These are phyloP conservation scores for Fusarium goolgardi DNA, from an alignment of 2,329 filamentous ascomycete species.

Conservation along the genomic window DNA sequence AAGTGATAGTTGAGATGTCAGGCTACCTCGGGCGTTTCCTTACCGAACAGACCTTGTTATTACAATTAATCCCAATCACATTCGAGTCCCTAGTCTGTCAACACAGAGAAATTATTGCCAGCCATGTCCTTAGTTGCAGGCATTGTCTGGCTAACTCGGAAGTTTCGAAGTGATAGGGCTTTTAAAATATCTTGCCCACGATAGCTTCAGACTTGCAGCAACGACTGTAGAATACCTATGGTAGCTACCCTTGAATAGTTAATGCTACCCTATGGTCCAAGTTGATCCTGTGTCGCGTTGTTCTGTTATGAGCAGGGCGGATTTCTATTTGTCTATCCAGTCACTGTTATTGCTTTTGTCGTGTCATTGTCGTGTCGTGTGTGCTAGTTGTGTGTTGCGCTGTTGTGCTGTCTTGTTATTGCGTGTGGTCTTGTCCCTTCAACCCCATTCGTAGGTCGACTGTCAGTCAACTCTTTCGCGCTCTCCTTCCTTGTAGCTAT, in stretches of 20 bases:
- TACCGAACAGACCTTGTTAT: constrained; percentile 7
- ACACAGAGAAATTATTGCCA: constrained; percentile 9
- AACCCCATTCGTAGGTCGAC: constrained; percentile 32
- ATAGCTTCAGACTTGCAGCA: constrained; percentile 7
- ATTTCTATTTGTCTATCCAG: constrained; percentile 27
- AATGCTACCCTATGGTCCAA: constrained; percentile 27
- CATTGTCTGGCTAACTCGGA: constrained; percentile 21
- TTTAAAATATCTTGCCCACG: background rate
- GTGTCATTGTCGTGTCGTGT: constrained; percentile 43
- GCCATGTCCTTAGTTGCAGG: constrained; percentile 11
- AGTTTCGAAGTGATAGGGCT: constrained; percentile 1
- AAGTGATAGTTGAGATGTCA: constrained; percentile 22
- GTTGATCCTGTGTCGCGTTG: constrained; percentile 36
- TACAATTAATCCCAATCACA: constrained; percentile 13
- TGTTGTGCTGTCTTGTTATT: constrained; percentile 42
- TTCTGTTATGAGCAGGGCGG: constrained; percentile 30
- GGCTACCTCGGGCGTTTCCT: constrained; percentile 17
- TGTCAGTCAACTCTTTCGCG: constrained; percentile 26
- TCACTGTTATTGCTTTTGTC: constrained; percentile 39
- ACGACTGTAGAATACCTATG: background rate
- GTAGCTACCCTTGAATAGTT: background rate
- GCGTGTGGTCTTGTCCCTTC: constrained; percentile 39
- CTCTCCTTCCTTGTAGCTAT: constrained; percentile 39
- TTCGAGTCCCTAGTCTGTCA: constrained; percentile 13
- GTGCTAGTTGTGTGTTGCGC: constrained; percentile 41